Evolutionary conservation across 257 asterid species (phyloP).

Genomic region (Solanum medicagineum): DNA sequence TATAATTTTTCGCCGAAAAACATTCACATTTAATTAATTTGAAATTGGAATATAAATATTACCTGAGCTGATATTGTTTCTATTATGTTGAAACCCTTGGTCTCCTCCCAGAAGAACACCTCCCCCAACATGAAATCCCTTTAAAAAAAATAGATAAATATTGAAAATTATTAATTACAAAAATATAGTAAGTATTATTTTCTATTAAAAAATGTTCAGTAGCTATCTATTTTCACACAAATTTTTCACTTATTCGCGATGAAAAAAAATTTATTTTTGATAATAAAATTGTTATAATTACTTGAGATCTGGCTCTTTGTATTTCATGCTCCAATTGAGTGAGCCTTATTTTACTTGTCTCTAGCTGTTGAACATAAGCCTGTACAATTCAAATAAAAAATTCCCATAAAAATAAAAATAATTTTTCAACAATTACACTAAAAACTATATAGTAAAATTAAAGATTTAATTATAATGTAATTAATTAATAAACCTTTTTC

Average conservation of each 20-base stretch:
- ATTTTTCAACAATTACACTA: not conserved
- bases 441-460: not conserved
- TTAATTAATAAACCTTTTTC: constrained; percentile 43
- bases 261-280: no score
- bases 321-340: constrained; percentile 71
- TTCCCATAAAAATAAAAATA: not conserved
- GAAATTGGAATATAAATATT: not conserved
- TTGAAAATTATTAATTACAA: not conserved
- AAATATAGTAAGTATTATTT: not conserved
- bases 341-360: constrained; percentile 68
- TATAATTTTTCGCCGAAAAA: no score
- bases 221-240: not conserved
- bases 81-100: constrained; percentile 32
- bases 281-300: not conserved
- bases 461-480: not conserved
- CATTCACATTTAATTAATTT: no score
- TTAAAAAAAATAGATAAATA: not conserved
- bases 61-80: constrained; percentile 57
- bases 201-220: accelerated
- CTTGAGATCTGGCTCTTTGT: constrained; percentile 69
- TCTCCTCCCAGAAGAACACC: constrained; percentile 45
- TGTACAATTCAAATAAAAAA: not conserved
- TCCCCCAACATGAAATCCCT: constrained; percentile 69
- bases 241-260: no score
- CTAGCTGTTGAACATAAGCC: constrained; percentile 96